Conservation (phyloP, 306 rosid genomes). For the Cajanus cajan region DNA sequence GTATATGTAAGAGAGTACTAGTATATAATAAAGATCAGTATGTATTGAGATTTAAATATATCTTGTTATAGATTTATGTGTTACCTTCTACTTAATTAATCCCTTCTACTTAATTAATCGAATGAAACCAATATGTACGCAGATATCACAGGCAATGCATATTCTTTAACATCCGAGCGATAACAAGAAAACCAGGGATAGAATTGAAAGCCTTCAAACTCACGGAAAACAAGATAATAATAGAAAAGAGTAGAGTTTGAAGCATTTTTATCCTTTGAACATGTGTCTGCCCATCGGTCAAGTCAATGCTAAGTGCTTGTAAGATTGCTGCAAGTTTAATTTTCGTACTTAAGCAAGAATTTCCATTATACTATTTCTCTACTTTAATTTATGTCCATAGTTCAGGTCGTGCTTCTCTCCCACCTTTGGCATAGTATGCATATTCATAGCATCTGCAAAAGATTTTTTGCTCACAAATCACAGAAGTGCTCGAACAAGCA, state of each 20-base stretch:
- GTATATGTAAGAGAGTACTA: background rate
- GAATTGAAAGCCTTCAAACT: no score
- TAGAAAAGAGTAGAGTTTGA: no score
- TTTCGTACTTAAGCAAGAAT: no score
- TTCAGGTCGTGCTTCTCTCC: background rate
- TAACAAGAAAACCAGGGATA: no score
- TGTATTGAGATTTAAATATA: background rate
- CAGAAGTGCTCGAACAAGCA: background rate
- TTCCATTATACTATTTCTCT: background rate
- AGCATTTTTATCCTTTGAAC: no score
- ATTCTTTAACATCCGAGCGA: no score
- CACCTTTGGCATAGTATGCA: background rate
- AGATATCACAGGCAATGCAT: no score
- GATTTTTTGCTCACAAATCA: background rate
- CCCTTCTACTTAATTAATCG: no score
- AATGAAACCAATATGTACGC: background rate
- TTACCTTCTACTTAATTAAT: background rate
- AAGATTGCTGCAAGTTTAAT: no score
- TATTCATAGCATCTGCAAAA: background rate
- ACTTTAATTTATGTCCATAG: background rate
- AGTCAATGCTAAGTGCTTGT: no score
- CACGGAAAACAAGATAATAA: no score
- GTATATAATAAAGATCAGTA: background rate
- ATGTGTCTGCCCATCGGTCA: no score
- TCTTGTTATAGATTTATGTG: background rate